Base-by-base conservation (phyloP, 108 stramenopile genomes). In the Chaetoceros tenuissimus region DNA sequence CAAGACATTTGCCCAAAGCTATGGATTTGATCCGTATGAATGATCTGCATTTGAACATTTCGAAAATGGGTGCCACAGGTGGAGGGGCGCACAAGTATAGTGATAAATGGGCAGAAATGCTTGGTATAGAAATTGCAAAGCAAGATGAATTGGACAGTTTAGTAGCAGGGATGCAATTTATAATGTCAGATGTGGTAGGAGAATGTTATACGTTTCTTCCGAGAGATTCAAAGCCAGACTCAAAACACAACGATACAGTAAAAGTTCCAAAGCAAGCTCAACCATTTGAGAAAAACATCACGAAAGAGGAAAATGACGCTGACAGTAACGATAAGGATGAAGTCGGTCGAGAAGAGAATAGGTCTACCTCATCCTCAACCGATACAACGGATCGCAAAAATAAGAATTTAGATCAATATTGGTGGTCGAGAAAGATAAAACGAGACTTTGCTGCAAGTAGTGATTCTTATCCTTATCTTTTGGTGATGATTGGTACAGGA, bases 31-130 rank as follows among this genome's bases (percentile, higher is more conserved):
- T 96, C 51, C 75, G 81, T 10, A 59, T 66, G 48, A 84, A 93
- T 57, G 68, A 88, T 57, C 63, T 93, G 72, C 87, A 89, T 51
- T 56, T 83, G 53, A 81, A 79, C 48, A 85, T 89, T 47, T 60
- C 58, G 49, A 67, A 85, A 73, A 81, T 87, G 73, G 80, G 89
- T 13, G 79, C 84, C 2, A 99, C 96, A 1, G 97, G 97, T 2
- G 98, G 98, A 20, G 99, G 99, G 3, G 95, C 97, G 13, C 96
- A 93, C 78, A 99, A 99, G 69, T 99, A 81, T 82, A 90, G 92
- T 20, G 59, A 81, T 16, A 73, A 77, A 18, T 93, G 94, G 77
- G 74, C 85, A 43, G 57, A 76, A 51, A 59, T 81, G n/a, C 59
- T 98, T 7, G 96, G 92, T 2, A 95, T 99, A 2, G 51, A 59